Evolutionary conservation across 2,329 filamentous ascomycete genomes (phyloP).

Genomic region (Plenodomus tracheiphilus): DNA sequence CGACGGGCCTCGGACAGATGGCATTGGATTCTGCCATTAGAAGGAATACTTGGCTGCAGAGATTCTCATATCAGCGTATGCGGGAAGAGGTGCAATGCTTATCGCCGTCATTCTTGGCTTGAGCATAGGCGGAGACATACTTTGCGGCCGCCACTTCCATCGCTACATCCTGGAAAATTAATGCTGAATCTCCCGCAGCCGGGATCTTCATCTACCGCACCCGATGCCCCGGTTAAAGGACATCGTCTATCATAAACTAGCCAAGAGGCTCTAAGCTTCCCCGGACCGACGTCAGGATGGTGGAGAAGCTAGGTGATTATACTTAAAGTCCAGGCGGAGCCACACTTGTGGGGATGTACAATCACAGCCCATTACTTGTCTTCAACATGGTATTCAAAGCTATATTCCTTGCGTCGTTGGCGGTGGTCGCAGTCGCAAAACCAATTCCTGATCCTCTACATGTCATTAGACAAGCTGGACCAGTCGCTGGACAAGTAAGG

Average conservation of each 20-base stretch:
- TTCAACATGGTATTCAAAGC: conserved; percentile 29
- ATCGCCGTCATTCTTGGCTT: background rate
- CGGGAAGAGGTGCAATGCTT: background rate
- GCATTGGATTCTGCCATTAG: background rate
- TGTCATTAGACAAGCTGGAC: conserved; percentile 31
- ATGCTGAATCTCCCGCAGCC: background rate
- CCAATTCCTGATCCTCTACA: conserved; percentile 32
- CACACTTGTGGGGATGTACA: background rate
- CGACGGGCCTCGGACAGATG: conserved; percentile 20
- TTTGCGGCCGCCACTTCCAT: background rate
- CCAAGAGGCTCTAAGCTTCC: conserved; percentile 29
- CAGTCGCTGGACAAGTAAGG: conserved; percentile 27
- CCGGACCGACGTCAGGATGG: conserved; percentile 4
- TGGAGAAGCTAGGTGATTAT: conserved; percentile 5
- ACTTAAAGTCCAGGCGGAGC: conserved; percentile 16
- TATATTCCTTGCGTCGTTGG: conserved; percentile 24
- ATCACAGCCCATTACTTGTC: background rate
- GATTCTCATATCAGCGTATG: background rate
- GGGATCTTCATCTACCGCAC: conserved; percentile 4
- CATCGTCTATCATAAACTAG: conserved; percentile 32
- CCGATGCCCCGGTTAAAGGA: conserved; percentile 21
- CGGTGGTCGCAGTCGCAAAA: conserved; percentile 21
- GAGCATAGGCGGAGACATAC: background rate
- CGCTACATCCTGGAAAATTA: background rate
- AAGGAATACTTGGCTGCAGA: background rate